A percentile compares a stretch with the other conserved stretches of the same genome.
Evolutionary conservation across 208 protist species (phyloP).

Genomic region (Trypanosoma scelopori): DNA sequence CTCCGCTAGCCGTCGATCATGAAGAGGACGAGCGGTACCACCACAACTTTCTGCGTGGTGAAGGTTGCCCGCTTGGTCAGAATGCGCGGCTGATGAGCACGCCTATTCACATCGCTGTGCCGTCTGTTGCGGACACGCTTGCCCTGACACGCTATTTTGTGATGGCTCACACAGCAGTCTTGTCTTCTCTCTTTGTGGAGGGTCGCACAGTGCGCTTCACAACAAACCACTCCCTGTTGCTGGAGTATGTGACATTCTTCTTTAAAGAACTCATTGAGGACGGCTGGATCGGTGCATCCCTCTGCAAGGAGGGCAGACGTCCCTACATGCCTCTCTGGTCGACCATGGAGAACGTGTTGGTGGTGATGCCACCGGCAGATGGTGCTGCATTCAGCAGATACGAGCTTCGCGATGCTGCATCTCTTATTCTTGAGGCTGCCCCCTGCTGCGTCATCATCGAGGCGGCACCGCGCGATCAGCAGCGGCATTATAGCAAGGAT

Average conservation of each 20-base stretch:
- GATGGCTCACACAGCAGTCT: conserved; percentile 62
- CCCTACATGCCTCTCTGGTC: conserved; percentile 60
- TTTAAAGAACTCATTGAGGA: conserved; percentile 47
- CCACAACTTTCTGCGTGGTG: conserved; percentile 53
- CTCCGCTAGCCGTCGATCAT: conserved; percentile 36
- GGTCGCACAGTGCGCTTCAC: conserved; percentile 59
- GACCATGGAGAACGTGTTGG: conserved; percentile 32
- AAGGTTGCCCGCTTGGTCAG: conserved; percentile 71
- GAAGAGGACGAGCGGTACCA: conserved; percentile 68
- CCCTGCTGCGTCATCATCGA: conserved; percentile 61
- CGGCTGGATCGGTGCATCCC: conserved; percentile 33
- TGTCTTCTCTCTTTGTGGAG: conserved; percentile 73
- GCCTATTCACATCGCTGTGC: conserved; percentile 57
- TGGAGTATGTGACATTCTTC: conserved; percentile 58
- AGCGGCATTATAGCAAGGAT: not conserved
- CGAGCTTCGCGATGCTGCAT: conserved; percentile 25
- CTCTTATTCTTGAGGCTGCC: conserved; percentile 42
- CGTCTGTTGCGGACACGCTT: conserved; percentile 13
- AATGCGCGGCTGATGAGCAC: conserved; percentile 27
- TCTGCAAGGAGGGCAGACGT: conserved; percentile 7
- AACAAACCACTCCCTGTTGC: conserved; percentile 40
- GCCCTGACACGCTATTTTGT: conserved; percentile 39
- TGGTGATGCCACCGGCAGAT: conserved; percentile 47
- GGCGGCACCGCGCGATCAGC: not conserved
- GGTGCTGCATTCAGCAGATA: not conserved